Base-by-base conservation (phyloP, 2,329 filamentous ascomycete genomes). In the Calonectria fujianensis region DNA sequence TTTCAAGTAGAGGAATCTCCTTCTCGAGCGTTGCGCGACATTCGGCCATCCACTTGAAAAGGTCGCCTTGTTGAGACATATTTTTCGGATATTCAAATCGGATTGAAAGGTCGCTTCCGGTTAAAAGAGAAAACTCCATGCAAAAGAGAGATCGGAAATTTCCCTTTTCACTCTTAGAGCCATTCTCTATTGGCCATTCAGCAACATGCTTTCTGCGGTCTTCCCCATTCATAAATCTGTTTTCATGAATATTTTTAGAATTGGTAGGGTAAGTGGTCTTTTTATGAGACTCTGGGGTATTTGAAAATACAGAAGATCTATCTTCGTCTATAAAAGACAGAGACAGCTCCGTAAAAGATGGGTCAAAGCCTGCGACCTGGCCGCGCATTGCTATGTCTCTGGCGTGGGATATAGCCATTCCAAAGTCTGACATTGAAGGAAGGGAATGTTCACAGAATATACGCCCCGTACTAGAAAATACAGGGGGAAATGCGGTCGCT, bases 1-100 rank as follows among this genome's bases (percentile, higher is more conserved):
- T 50, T 9, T 24, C 50, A 10, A 68, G 51, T 18, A n/a, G 48
- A 10, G 65, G 35, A 37, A 57, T 18, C 31, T 54, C 50, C 10
- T 37, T 31, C 37, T 68, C 35, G 8, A 68, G 35, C 20, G 37
- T 57, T 24, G 32, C 50, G 45, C 65, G n/a, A 35, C 65, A 68
- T 2, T 31, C n/a, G 5, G 18, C 35, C 24, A 32, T 9, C 65
- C 65, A 68, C 16, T 57, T 20, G 29, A 68, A 35, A 68, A 68
- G 6, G 9, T 57, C 24, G 24, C 32, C 11, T 16, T 39, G 50
- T 27, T 37, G 65, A 3, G 32, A 10, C 31, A 68, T 16, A 9
- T 45, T 57, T 35, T 32, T 41, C 14, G 65, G 65, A 27, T 68
- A 68, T 6, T 68, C 32, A 29, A 68, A 13, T 16, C 27, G 32